Percentiles rank a stretch among this genome's conserved stretches.
phyloP scores from a whole-genome alignment of 306 rosid genomes.

The Nissolia schottii region DNA sequence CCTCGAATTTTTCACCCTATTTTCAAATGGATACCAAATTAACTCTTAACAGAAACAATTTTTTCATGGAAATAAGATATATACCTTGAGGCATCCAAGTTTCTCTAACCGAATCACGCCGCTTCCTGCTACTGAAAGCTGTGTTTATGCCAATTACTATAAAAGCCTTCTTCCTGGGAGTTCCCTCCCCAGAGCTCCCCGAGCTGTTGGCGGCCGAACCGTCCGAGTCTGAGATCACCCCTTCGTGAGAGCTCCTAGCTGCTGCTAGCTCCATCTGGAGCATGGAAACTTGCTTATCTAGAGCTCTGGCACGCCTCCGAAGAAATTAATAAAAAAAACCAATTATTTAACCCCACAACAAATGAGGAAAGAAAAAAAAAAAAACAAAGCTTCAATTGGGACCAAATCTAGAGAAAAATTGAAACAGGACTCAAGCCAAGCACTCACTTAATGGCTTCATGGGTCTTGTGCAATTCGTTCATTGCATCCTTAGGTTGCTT shows the following conservation, averaged over 20 bases:
- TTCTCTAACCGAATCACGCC: constrained; percentile 96
- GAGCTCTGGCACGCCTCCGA: constrained; percentile 58
- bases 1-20: not conserved
- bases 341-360: not conserved
- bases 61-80: not conserved
- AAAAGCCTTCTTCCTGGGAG: constrained; percentile 63
- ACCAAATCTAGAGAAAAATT: constrained; percentile 17
- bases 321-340: constrained; percentile 6
- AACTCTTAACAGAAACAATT: not conserved
- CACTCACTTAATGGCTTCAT: constrained; percentile 93
- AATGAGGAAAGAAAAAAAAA: not conserved
- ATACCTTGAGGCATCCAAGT: constrained; percentile 99
- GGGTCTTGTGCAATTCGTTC: constrained; percentile 65
- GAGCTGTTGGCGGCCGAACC: constrained; percentile 30
- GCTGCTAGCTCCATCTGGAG: constrained; percentile 82
- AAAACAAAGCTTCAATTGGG: constrained; percentile 12
- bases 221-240: constrained; percentile 35
- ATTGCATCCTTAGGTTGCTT: constrained; percentile 60
- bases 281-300: constrained; percentile 79
- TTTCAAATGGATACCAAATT: not conserved
- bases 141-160: constrained; percentile 95
- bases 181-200: constrained; percentile 9
- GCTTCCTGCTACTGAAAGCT: constrained; percentile 93
- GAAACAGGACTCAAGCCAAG: constrained; percentile 16
- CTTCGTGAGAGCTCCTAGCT: constrained; percentile 62